These are phyloP conservation scores for Pseudocercospora fuligena DNA, from an alignment of 2,329 filamentous ascomycete genomes.

Conservation along the genomic window DNA sequence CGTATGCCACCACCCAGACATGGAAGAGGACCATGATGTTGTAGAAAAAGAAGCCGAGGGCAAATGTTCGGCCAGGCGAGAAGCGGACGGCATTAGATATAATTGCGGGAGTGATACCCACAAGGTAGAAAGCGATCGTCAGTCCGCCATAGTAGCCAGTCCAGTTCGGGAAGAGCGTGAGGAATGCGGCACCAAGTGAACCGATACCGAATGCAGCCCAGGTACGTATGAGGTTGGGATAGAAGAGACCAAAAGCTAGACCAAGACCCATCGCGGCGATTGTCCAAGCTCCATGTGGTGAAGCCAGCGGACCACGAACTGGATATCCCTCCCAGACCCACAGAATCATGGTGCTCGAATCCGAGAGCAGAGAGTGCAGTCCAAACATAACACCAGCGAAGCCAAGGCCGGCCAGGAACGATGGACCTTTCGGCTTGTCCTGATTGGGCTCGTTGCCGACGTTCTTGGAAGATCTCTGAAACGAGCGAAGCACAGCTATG, in stretches of 20 bases:
- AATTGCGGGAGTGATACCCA: conserved; percentile 76
- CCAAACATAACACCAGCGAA: conserved; percentile 85
- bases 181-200: conserved; percentile 75
- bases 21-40: conserved; percentile 96
- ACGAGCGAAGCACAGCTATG: conserved; percentile 76
- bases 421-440: conserved; percentile 68
- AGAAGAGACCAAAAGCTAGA: conserved; percentile 74
- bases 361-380: conserved; percentile 89
- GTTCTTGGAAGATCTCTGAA: conserved; percentile 62
- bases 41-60: conserved; percentile 86
- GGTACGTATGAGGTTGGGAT: conserved; percentile 71
- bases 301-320: conserved; percentile 82
- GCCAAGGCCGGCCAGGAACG: conserved; percentile 74
- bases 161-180: conserved; percentile 83
- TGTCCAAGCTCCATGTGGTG: conserved; percentile 87
- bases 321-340: conserved; percentile 99
- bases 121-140: conserved; percentile 75
- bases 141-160: conserved; percentile 85
- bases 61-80: conserved; percentile 79
- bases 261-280: conserved; percentile 86
- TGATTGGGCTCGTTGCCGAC: conserved; percentile 53
- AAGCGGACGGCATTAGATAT: conserved; percentile 77
- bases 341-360: conserved; percentile 97
- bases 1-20: conserved; percentile 97
- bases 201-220: conserved; percentile 81